Evolutionary conservation across 371 early-diverging fungal genomes (phyloP).

Genomic region (Apophysomyces ossiformis): DNA sequence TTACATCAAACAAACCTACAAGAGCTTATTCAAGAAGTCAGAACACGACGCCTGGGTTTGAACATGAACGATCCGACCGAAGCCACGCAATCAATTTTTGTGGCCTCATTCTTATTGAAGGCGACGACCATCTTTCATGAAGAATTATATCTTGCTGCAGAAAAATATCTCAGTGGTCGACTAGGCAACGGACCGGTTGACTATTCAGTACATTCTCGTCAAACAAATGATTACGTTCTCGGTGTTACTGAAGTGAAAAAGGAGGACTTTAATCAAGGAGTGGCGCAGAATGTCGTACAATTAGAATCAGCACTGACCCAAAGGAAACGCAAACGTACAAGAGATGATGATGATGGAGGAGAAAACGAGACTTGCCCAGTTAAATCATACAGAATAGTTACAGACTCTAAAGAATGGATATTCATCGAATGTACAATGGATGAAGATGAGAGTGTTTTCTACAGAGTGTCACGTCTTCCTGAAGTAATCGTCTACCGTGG

Average conservation of each 20-base stretch:
- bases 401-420: slow-evolving; percentile 10
- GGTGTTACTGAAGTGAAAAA: slow-evolving; percentile 17
- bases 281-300: slow-evolving; percentile 11
- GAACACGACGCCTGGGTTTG: not conserved
- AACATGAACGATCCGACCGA: not conserved
- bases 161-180: slow-evolving; percentile 13
- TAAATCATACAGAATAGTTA: not conserved
- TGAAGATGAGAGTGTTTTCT: not conserved
- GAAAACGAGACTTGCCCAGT: not conserved
- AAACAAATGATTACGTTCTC: slow-evolving; percentile 8
- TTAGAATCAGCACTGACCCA: slow-evolving; percentile 6
- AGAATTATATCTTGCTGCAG: slow-evolving; percentile 3
- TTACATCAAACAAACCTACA: not conserved
- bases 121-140: not conserved
- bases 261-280: slow-evolving; percentile 11
- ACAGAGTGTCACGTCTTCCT: slow-evolving; percentile 4
- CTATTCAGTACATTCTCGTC: slow-evolving; percentile 12
- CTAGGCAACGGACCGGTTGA: slow-evolving; percentile 13
- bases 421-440: slow-evolving; percentile 11
- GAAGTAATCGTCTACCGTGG: not conserved
- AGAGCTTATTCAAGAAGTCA: not conserved
- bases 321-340: slow-evolving; percentile 10
- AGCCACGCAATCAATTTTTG: not conserved
- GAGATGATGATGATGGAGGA: slow-evolving; percentile 3
- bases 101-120: slow-evolving; percentile 7